Conservation (phyloP, 306 rosid genomes). For the Rubus parviflorus region DNA sequence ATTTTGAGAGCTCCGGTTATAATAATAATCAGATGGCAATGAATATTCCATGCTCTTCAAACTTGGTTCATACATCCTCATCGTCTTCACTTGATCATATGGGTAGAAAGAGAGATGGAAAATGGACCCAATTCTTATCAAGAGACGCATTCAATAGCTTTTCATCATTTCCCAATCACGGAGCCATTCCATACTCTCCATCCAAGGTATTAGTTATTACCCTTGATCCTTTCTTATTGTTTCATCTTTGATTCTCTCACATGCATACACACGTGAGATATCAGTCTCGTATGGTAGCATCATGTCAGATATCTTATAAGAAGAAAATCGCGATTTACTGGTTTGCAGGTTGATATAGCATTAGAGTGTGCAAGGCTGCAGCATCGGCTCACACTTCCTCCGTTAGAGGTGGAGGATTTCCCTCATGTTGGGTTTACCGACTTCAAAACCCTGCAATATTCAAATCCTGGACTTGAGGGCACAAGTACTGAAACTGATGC, state of each 20-base stretch:
- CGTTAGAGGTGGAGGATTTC: slow-evolving; percentile 71
- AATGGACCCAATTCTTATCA: slow-evolving; percentile 51
- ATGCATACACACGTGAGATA: not conserved
- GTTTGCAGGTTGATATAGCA: slow-evolving; percentile 75
- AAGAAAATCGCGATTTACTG: not conserved
- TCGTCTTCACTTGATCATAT: slow-evolving; percentile 17
- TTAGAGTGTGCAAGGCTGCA: slow-evolving; percentile 92
- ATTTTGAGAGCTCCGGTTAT: slow-evolving; percentile 58
- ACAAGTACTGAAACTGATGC: slow-evolving; percentile 50
- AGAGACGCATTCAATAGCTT: slow-evolving; percentile 40
- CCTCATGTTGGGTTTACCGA: slow-evolving; percentile 55
- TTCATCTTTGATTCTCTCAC: not conserved
- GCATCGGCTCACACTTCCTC: slow-evolving; percentile 69
- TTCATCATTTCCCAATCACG: slow-evolving; percentile 48
- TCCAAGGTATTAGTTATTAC: slow-evolving; percentile 51
- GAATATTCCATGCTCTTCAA: slow-evolving; percentile 24
- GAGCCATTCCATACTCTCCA: slow-evolving; percentile 61
- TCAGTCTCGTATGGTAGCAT: not conserved
- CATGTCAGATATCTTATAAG: not conserved
- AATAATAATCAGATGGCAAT: slow-evolving; percentile 28
- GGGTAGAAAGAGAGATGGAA: slow-evolving; percentile 41
- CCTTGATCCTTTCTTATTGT: not conserved
- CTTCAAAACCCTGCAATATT: slow-evolving; percentile 44
- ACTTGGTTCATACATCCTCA: slow-evolving; percentile 28
- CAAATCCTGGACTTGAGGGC: slow-evolving; percentile 25